A percentile compares a stretch with the other conserved stretches of the same genome.
Evolutionary conservation across 495 filamentous ascomycete genomes (phyloP).

Genomic region (Trichocladium uniseriatum): DNA sequence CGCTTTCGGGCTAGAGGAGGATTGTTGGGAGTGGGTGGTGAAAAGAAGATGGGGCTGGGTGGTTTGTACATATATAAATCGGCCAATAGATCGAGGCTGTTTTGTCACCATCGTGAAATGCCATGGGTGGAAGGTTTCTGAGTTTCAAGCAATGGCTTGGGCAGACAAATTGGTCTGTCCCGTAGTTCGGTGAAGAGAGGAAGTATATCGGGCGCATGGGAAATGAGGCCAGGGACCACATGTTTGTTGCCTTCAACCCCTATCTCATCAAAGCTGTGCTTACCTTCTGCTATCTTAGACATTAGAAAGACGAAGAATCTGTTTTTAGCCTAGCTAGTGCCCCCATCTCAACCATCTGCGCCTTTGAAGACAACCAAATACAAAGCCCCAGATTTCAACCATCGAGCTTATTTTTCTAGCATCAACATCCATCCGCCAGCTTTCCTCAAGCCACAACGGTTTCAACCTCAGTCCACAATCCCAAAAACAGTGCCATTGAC

Average conservation of each 20-base stretch:
- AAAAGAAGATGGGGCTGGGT: not conserved
- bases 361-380: too few species aligned
- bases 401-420: too few species aligned
- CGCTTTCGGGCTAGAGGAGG: conserved; percentile 39
- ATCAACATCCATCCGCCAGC: too few species aligned
- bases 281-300: too few species aligned
- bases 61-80: conserved; percentile 18
- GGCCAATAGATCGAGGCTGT: conserved; percentile 2
- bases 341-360: too few species aligned
- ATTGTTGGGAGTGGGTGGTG: not conserved
- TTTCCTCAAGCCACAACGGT: conserved; percentile 3
- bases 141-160: not conserved
- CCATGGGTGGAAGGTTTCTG: not conserved
- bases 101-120: not conserved
- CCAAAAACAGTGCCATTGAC: conserved; percentile 13
- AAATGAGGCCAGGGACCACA: too few species aligned
- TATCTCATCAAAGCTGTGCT: too few species aligned
- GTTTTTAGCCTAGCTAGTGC: too few species aligned
- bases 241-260: too few species aligned
- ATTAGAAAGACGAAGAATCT: too few species aligned
- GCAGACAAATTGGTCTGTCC: not conserved
- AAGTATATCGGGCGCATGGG: too few species aligned
- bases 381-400: too few species aligned
- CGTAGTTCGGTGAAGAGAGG: not conserved
- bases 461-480: conserved; percentile 4